Base-by-base conservation (phyloP, 1,284 basidiomycete genomes). In the Laetiporus sulphureus region DNA sequence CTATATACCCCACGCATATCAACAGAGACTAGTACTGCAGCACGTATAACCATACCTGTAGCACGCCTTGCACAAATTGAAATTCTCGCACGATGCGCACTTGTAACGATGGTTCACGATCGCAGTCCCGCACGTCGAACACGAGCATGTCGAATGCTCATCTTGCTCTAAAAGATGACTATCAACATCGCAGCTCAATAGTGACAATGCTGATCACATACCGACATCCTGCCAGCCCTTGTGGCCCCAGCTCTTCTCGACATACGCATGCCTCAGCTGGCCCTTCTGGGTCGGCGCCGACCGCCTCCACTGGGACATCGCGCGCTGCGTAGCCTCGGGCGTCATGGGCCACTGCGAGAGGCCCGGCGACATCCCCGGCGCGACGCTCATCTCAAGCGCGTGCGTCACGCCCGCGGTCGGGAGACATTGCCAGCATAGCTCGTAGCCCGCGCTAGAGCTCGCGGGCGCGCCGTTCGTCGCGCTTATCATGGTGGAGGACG, bases 211-310 rank as follows among this genome's bases (percentile, higher is more conserved):
- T 7, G 7, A 27, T 13, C 7, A 7, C 86, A 52, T 58, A 91
- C 90, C 86, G 41, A 94, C 79, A 56, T 91, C 85, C 44, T 81
- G 79, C 91, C 91, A 94, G 3, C 87, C 86, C 33, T 68, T 67
- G 20, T 73, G 72, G 1, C 79, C 79, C 91, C 91, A 94, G 7
- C 85, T 72, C 62, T 85, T 89, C 65, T 93, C 91, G 34, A 78
- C 65, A 58, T 84, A 95, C 1, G 87, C 83, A 58, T 94, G 91
- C 16, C 91, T 71, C 43, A 87, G 62, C 51, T 83, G 75, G 13
- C 79, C 85, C 59, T 82, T 83, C 55, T 68, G 65, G 32, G 70
- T 77, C 2, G 84, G 84, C 1, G 82, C 79, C 16, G 77, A 71
- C 27, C 83, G 65, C 44, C 75, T 65, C 73, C 78, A 75, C 43